Evolutionary conservation across 352 stramenopile genomes (phyloP).

Genomic region (Pythium insidiosum): DNA sequence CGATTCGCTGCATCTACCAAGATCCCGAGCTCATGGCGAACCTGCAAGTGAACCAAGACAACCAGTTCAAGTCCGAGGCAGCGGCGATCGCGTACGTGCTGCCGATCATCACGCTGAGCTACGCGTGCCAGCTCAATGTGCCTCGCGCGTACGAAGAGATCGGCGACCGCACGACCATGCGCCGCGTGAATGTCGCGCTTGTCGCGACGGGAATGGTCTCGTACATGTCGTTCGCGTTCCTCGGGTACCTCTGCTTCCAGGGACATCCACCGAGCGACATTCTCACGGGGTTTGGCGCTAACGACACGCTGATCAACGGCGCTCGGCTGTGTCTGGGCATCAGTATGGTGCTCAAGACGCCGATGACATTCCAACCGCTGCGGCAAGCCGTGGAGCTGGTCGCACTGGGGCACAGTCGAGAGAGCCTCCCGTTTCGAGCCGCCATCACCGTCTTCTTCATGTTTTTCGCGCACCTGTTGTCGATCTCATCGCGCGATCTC

Average conservation of each 20-base stretch:
- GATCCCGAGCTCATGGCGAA: constrained; percentile 31
- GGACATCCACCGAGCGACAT: constrained; percentile 80
- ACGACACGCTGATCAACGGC: constrained; percentile 74
- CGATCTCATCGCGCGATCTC: constrained; percentile 52
- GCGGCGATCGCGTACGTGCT: constrained; percentile 61
- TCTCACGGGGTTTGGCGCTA: constrained; percentile 55
- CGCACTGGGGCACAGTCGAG: constrained; percentile 58
- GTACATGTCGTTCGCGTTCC: constrained; percentile 57
- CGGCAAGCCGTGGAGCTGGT: constrained; percentile 68
- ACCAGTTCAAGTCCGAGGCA: constrained; percentile 52
- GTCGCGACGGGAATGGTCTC: constrained; percentile 37
- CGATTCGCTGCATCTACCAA: constrained; percentile 31
- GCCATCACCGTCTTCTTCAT: constrained; percentile 66
- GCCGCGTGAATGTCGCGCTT: constrained; percentile 54
- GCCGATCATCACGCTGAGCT: constrained; percentile 76
- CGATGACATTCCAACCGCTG: constrained; percentile 82
- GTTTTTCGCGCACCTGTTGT: constrained; percentile 47
- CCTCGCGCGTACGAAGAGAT: constrained; percentile 75
- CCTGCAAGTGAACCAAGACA: constrained; percentile 27
- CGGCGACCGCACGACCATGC: constrained; percentile 61
- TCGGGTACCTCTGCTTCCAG: constrained; percentile 76
- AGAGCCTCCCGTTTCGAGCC: constrained; percentile 61
- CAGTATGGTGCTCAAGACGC: constrained; percentile 78
- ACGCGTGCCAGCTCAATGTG: constrained; percentile 77
- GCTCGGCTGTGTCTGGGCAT: constrained; percentile 59